Evolutionary conservation across 352 stramenopile genomes (phyloP), one percentile per base, ranked within the genome.

Genomic region (Globisporangium takayamanum): DNA sequence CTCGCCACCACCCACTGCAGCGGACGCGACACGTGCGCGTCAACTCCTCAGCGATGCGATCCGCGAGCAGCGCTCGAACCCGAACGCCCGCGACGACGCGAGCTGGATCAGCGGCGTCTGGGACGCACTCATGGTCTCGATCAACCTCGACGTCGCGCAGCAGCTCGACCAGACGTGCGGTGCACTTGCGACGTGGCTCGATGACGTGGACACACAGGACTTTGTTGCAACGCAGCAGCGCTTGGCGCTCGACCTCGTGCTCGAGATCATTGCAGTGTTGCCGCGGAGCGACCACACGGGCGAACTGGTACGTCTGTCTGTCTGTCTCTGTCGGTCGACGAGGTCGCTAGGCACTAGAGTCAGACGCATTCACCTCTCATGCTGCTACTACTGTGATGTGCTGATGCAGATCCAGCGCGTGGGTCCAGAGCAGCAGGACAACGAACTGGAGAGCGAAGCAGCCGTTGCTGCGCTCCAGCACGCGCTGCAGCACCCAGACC

Each of bases 111-210:
- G 55, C 26, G 48, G 64, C 14, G 47, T 85, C 15, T 79, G 63
- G 66, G 36, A 64, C 11, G 50, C 28, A 44, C 57, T 85, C 15
- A 53, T 73, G 5, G 73, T 75, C 10, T 59, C 65, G 12, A 56
- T 51, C 41, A 55, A 57, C 16, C 54, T 69, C 28, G 75, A 82
- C 55, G 20, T 82, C 18, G 57, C 58, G 3, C 76, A 70, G 58
- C 62, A 68, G 10, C 30, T 84, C 18, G 77, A 84, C 20, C 7
- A 71, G 36, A 72, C 69, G 28, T 61, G 69, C 20, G 66, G 78
- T 46, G 73, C 75, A 44, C 53, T 82, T 16, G 70, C 59, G 0
- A 64, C 53, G 15, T 84, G 75, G 75, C 49, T 69, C 25, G 70
- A 63, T 4, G 49, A 54, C 10, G 26, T 63, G 3, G 50, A 60